Conservation (phyloP, 805 yeast genomes). For the Starmerella sp. region DNA sequence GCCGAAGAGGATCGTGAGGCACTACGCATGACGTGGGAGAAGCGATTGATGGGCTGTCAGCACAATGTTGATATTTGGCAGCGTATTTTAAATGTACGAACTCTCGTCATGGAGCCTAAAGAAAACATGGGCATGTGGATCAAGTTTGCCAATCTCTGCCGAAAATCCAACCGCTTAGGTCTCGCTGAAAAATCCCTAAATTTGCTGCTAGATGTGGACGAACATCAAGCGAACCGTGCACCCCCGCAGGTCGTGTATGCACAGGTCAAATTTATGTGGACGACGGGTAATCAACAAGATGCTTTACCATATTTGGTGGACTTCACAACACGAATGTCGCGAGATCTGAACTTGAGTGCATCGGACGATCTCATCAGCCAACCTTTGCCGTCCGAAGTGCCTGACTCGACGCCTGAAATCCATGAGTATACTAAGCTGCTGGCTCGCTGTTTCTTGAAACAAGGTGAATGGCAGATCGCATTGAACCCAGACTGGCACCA, state of each 20-base stretch:
- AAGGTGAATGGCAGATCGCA: conserved; percentile 96
- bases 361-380: conserved; percentile 71
- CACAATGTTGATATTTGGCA: conserved; percentile 99
- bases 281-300: conserved; percentile 76
- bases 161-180: conserved; percentile 86
- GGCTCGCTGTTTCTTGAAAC: conserved; percentile 91
- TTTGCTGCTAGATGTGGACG: conserved; percentile 36
- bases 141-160: conserved; percentile 88
- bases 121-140: conserved; percentile 98
- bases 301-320: conserved; percentile 79
- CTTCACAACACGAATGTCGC: conserved; percentile 82
- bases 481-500: conserved; percentile 70
- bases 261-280: conserved; percentile 94
- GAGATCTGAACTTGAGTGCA: conserved; percentile 75
- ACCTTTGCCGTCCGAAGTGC: conserved; percentile 61
- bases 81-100: conserved; percentile 82
- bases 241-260: conserved; percentile 97
- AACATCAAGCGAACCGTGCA: conserved; percentile 47
- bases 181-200: conserved; percentile 87
- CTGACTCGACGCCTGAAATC: conserved; percentile 57
- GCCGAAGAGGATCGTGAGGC: conserved; percentile 60
- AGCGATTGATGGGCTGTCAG: conserved; percentile 84
- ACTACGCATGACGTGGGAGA: conserved; percentile 88
- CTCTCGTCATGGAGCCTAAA: conserved; percentile 85
- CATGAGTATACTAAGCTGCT: conserved; percentile 72